These are phyloP conservation scores for Candida argentea DNA, from an alignment of 805 yeast genomes.

Conservation along the genomic window DNA sequence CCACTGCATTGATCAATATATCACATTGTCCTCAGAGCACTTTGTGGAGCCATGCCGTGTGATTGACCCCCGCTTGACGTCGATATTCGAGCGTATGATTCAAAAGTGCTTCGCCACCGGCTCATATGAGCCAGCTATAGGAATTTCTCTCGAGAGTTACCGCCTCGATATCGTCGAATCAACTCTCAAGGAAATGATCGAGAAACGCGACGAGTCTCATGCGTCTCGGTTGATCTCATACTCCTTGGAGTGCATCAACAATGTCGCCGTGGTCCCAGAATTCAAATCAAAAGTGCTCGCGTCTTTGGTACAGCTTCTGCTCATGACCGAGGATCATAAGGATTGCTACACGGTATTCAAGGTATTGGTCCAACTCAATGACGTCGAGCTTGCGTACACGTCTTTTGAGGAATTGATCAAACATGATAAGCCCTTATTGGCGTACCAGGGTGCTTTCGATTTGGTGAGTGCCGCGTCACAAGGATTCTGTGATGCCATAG, in stretches of 20 bases:
- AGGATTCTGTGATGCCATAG: constrained; percentile 59
- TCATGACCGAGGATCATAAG: constrained; percentile 42
- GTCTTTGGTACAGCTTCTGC: constrained; percentile 50
- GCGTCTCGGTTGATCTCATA: constrained; percentile 56
- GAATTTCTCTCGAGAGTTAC: constrained; percentile 82
- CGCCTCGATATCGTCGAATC: constrained; percentile 70
- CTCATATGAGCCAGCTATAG: constrained; percentile 75
- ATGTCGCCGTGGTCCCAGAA: constrained; percentile 51
- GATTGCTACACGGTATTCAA: constrained; percentile 82
- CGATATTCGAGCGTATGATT: constrained; percentile 81
- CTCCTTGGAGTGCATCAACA: constrained; percentile 62
- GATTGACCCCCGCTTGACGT: constrained; percentile 53
- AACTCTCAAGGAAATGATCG: constrained; percentile 37
- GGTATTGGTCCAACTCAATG: constrained; percentile 82
- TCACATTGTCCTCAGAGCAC: constrained; percentile 45
- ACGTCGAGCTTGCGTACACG: constrained; percentile 55
- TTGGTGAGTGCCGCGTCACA: constrained; percentile 87
- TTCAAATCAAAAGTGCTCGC: constrained; percentile 61
- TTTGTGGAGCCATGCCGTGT: constrained; percentile 10
- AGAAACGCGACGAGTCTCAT: constrained; percentile 37
- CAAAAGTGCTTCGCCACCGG: constrained; percentile 61
- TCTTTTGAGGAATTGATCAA: constrained; percentile 55
- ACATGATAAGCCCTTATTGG: constrained; percentile 44
- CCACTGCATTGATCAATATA: constrained; percentile 81
- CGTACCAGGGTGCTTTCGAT: constrained; percentile 93